Evolutionary conservation across 306 rosid species (phyloP), one percentile per base, ranked within the genome.

Genomic region (Quercus engelmannii): DNA sequence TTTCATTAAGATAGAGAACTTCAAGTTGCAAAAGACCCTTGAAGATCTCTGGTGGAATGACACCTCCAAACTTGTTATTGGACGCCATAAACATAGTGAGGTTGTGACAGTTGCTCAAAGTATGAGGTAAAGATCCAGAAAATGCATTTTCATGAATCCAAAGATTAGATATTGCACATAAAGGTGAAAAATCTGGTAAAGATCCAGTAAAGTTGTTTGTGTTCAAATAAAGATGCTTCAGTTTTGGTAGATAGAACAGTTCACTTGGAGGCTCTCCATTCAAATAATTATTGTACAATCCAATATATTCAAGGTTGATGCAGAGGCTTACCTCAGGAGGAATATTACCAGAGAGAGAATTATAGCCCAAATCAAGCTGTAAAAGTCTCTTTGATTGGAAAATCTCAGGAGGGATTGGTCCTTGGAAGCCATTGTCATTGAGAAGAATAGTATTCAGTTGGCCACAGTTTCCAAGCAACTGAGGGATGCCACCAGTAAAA

Each of bases 261-360:
- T 55, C 69, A 68, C 67, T 68, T 35, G 80, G 80, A 38, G 55
- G 55, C 68, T 77, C 68, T 25, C 80, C 80, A 13, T 46, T 68
- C 56, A 77, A 67, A 63, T 55, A 68, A 77, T 77, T 77, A 26
- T 77, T 68, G 74, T 77, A 73, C 7, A 77, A 68, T 3, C 80
- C 80, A 68, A 77, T 14, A 54, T 77, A 68, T 55, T 77, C 43
- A 33, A 77, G 74, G 20, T 55, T 68, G 67, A n/a, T 68, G n/a
- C 80, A 30, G 35, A 77, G 41, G 74, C 80, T 77, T 68, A 77
- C 80, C 74, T 77, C 74, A 33, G 75, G 68, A 52, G 80, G 80
- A 67, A 77, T 68, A 38, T 55, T 23, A 55, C 56, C 80, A 55
- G 74, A 77, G 63, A 77, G 80, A 54, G 75, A 68, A 35, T 77